A percentile compares a stretch with the other conserved stretches of the same genome.
Evolutionary conservation across 352 stramenopile genomes (phyloP).

Genomic region (Phytophthora cryptogea): DNA sequence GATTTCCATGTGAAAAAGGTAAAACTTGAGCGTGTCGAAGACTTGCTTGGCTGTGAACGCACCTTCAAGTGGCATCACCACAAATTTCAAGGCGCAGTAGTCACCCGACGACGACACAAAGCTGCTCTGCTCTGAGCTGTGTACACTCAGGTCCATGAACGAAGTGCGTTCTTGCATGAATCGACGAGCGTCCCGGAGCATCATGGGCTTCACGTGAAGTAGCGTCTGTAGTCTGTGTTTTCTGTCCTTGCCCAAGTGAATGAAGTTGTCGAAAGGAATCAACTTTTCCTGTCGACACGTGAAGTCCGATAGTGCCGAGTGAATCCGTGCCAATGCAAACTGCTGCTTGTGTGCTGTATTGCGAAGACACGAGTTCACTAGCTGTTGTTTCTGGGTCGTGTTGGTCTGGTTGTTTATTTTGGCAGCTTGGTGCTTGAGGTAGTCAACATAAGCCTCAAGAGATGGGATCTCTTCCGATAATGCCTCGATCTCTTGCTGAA

Average conservation of each 20-base stretch:
- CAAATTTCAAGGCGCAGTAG: conserved; percentile 34
- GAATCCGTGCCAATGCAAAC: conserved; percentile 21
- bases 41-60: conserved; percentile 24
- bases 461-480: conserved; percentile 26
- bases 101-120: conserved; percentile 32
- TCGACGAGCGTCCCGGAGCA: conserved; percentile 28
- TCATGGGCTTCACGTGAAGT: conserved; percentile 9
- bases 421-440: conserved; percentile 38
- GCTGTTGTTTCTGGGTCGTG: conserved; percentile 37
- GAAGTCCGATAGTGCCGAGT: conserved; percentile 32
- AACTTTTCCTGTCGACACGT: conserved; percentile 34
- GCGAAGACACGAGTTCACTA: conserved; percentile 36
- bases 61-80: conserved; percentile 31
- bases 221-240: conserved; percentile 19
- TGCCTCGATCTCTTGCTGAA: conserved; percentile 39
- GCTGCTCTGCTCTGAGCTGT: conserved; percentile 25
- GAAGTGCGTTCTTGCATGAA: conserved; percentile 35
- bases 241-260: conserved; percentile 25
- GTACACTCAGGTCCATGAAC: conserved; percentile 26
- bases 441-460: conserved; percentile 40
- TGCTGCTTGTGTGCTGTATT: conserved; percentile 26
- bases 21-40: conserved; percentile 35
- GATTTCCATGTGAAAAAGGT: conserved; percentile 42
- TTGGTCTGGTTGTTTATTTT: conserved; percentile 30
- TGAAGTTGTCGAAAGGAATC: conserved; percentile 33